Evolutionary conservation across 169 alveolate species (phyloP).

Genomic region (Cytauxzoon felis): DNA sequence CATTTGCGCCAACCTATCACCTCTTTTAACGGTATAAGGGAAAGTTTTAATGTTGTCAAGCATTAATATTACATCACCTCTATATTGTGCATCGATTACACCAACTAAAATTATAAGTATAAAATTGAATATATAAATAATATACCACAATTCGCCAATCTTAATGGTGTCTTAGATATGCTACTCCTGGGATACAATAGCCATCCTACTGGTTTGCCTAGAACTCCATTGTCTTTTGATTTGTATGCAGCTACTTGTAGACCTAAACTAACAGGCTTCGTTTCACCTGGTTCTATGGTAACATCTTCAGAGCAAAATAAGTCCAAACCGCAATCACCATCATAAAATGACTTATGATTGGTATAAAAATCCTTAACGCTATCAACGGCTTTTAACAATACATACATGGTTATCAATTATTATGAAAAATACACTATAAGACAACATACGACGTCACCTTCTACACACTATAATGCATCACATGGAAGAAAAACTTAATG

Average conservation of each 20-base stretch:
- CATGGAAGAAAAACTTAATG: too few relatives aligned
- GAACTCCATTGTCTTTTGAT: constrained; percentile 7
- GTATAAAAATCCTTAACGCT: constrained; percentile 65
- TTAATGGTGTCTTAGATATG: constrained; percentile 85
- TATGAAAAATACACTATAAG: too few relatives aligned
- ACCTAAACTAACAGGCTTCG: constrained; percentile 80
- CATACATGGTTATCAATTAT: too few relatives aligned
- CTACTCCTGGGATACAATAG: constrained; percentile 83
- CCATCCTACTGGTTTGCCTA: constrained; percentile 65
- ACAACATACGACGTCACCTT: too few relatives aligned
- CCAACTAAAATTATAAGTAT: constrained; percentile 75
- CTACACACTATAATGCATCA: too few relatives aligned
- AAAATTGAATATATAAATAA: neutral
- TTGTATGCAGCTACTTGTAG: constrained; percentile 82
- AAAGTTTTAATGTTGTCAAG: constrained; percentile 83
- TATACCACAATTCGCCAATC: constrained; percentile 82
- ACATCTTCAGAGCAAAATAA: constrained; percentile 80
- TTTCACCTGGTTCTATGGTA: constrained; percentile 77
- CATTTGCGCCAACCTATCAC: constrained; percentile 82
- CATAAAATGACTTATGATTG: constrained; percentile 78
- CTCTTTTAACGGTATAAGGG: constrained; percentile 79
- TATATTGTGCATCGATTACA: constrained; percentile 85
- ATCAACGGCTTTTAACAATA: constrained; percentile 54
- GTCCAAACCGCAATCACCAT: constrained; percentile 88
- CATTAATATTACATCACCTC: constrained; percentile 85